Conservation (phyloP, 192 early-diverging fungal genomes). For the Entomortierella beljakovae region DNA sequence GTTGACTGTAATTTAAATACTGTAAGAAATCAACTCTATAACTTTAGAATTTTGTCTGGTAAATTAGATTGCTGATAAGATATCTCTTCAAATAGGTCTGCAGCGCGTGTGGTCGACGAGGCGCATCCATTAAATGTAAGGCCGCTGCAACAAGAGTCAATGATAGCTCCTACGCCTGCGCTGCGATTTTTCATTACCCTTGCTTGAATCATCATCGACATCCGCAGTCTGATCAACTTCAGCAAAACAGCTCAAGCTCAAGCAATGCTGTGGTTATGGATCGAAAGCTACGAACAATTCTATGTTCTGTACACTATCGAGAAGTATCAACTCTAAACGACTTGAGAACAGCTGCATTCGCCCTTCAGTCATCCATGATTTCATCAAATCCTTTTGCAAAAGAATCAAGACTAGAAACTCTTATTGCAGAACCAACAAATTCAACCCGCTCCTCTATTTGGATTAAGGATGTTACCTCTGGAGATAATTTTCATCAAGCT, state of each 20-base stretch:
- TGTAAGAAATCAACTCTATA: neutral
- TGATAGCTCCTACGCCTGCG: slow-evolving; percentile 8
- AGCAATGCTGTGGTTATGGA: slow-evolving; percentile 15
- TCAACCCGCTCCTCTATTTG: neutral
- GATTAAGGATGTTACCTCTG: neutral
- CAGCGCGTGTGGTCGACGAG: slow-evolving; percentile 12
- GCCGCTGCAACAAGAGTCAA: neutral
- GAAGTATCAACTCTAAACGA: slow-evolving; percentile 20
- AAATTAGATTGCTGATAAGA: neutral
- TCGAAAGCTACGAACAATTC: slow-evolving; percentile 7
- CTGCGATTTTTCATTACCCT: slow-evolving; percentile 7
- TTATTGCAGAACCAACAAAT: neutral
- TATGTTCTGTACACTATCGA: slow-evolving; percentile 19
- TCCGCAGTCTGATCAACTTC: neutral
- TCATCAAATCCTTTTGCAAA: neutral
- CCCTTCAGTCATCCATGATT: neutral
- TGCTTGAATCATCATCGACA: slow-evolving; percentile 8
- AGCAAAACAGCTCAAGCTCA: neutral
- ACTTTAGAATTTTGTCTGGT: neutral
- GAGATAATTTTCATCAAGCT: neutral
- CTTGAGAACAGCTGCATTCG: slow-evolving; percentile 5
- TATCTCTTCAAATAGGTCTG: neutral
- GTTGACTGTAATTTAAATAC: neutral
- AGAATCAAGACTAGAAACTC: neutral
- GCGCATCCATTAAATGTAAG: slow-evolving; percentile 24